Percentiles rank a stretch among this genome's conserved stretches.
Evolutionary conservation across 2,329 filamentous ascomycete genomes (phyloP).

Genomic region (Epichloe hybrida): DNA sequence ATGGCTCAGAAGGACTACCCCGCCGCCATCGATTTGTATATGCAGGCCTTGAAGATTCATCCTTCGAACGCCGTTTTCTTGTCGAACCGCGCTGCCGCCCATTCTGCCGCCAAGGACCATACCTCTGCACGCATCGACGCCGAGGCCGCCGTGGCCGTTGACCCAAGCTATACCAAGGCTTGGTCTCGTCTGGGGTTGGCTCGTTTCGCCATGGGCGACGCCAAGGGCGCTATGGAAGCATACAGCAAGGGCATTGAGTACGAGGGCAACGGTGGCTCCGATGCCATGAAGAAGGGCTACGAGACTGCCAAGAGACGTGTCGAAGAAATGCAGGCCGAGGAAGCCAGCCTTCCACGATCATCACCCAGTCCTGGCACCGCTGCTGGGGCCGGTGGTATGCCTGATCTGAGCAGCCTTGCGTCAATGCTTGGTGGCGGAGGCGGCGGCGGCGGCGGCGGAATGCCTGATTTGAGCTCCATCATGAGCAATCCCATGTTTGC

Average conservation of each 20-base stretch:
- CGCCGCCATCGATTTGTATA: constrained; percentile 73
- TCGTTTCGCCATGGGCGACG: constrained; percentile 80
- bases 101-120: constrained; percentile 75
- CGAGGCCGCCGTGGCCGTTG: constrained; percentile 74
- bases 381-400: constrained; percentile 48
- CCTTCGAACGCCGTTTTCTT: constrained; percentile 92
- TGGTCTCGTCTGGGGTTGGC: constrained; percentile 91
- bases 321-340: constrained; percentile 56
- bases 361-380: constrained; percentile 36
- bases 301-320: constrained; percentile 85
- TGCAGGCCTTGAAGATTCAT: constrained; percentile 66
- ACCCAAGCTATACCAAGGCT: constrained; percentile 91
- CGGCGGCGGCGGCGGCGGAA: constrained; percentile 50
- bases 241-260: constrained; percentile 87
- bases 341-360: constrained; percentile 26
- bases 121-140: constrained; percentile 74
- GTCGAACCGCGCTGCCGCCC: constrained; percentile 90
- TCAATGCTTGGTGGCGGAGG: constrained; percentile 53
- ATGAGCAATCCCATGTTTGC: constrained; percentile 99
- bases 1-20: constrained; percentile 91
- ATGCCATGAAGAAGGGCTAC: constrained; percentile 93
- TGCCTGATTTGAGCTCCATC: constrained; percentile 76
- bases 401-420: constrained; percentile 56
- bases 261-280: constrained; percentile 86
- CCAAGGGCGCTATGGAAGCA: constrained; percentile 84